Evolutionary conservation across 192 early-diverging fungal species (phyloP).

Genomic region (Chytriomyces confervae): DNA sequence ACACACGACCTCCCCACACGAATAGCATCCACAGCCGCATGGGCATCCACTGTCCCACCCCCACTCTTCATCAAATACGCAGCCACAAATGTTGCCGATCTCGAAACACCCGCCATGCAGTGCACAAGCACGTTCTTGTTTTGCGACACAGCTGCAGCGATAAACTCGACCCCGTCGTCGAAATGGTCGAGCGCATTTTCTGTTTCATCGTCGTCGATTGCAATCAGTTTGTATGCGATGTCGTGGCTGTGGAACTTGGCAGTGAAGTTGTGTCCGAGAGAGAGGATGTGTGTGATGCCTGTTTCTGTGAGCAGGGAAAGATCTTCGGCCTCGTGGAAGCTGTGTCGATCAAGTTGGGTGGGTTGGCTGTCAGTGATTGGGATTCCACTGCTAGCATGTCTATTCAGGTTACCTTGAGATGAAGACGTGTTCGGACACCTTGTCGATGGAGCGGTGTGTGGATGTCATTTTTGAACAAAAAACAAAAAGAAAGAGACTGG

Average conservation of each 20-base stretch:
- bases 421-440: neutral
- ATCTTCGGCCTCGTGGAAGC: conserved; percentile 13
- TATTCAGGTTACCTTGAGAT: conserved; percentile 4
- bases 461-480: neutral
- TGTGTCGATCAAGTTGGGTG: neutral
- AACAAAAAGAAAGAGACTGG: neutral
- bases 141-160: neutral
- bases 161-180: conserved; percentile 11
- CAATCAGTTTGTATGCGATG: conserved; percentile 10
- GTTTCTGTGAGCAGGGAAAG: neutral
- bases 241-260: neutral
- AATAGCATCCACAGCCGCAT: conserved; percentile 10
- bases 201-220: conserved; percentile 17
- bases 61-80: conserved; percentile 30
- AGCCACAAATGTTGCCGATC: conserved; percentile 21
- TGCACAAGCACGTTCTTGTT: conserved; percentile 21
- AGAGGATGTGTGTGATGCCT: neutral
- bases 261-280: conserved; percentile 15
- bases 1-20: neutral
- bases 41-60: neutral
- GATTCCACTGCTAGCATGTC: no score
- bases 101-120: conserved; percentile 24
- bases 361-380: neutral
- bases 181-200: conserved; percentile 24
- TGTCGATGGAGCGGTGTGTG: neutral